Conservation (phyloP, 345 rosid species). For the Kernera saxatilis region DNA sequence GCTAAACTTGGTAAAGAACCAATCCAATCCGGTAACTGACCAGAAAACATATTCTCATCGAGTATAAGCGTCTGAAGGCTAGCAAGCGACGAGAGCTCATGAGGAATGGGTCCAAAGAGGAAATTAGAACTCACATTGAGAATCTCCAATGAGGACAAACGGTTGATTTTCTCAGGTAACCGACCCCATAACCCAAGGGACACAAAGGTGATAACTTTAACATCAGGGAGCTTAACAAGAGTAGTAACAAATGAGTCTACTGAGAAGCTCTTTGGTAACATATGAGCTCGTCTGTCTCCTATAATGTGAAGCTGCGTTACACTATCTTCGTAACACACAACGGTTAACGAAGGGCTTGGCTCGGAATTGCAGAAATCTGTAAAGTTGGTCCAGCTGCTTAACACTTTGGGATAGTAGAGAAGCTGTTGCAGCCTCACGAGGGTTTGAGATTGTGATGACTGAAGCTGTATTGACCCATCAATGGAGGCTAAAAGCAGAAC, state of each 20-base stretch:
- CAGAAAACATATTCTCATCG: constrained; percentile 74
- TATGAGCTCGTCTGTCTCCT: constrained; percentile 46
- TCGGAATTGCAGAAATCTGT: constrained; percentile 81
- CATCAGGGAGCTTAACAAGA: constrained; percentile 59
- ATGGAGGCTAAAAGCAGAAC: constrained; percentile 35
- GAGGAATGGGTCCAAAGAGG: constrained; percentile 59
- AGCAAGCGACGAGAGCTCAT: constrained; percentile 49
- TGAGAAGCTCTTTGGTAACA: constrained; percentile 64
- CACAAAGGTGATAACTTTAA: constrained; percentile 79
- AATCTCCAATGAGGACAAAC: constrained; percentile 65
- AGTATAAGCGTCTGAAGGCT: constrained; percentile 73
- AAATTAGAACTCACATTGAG: constrained; percentile 81
- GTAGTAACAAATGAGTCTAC: constrained; percentile 72
- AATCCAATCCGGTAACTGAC: constrained; percentile 59
- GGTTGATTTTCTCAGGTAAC: constrained; percentile 63
- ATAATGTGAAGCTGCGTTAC: constrained; percentile 77
- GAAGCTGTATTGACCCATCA: constrained; percentile 52
- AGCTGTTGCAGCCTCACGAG: constrained; percentile 64
- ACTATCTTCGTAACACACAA: constrained; percentile 75
- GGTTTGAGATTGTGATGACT: constrained; percentile 66
- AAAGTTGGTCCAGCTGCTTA: constrained; percentile 61
- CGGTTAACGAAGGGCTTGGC: constrained; percentile 56
- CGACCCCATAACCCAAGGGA: constrained; percentile 94
- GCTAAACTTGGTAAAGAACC: constrained; percentile 50
- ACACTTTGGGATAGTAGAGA: constrained; percentile 54